Base-by-base conservation (phyloP, 371 early-diverging fungal species). In the Mortierella sp. region DNA sequence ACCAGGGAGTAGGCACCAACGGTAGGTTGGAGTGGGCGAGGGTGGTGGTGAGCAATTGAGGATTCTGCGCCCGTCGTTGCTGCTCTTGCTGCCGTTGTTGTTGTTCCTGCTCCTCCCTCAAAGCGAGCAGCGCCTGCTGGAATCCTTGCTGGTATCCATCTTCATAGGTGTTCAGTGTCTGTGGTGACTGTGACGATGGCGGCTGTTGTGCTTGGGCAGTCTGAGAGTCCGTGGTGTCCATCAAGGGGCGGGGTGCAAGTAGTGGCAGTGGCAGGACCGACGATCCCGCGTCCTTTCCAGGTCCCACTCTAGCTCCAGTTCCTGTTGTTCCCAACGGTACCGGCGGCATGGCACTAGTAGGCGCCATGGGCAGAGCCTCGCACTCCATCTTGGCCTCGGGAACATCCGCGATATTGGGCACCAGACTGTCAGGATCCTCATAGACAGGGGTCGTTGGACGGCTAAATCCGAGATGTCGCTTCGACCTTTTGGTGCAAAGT, bases 351-450 rank as follows among this genome's bases (percentile, higher is more conserved):
- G 41, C 38, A 8, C 24, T 35, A 38, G 7, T 24, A 38, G 68
- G 43, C 43, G 68, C 68, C 68, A 68, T 68, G 2, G 68, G 24
- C 68, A 68, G 43, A 68, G 21, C 21, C 0, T 68, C 68, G 43
- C 43, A 38, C 43, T 68, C 68, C 68, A 68, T 18, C 68, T 68
- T 68, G 38, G 38, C 68, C 68, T 68, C 68, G 2, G 68, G 43
- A 0, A 68, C 21, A 10, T 68, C 68, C 24, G 24, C 4, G 24
- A 68, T 68, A 21, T 68, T 68, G 8, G 68, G 68, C 24, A 68
- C 68, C 35, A 21, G 21, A 38, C 24, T 35, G 35, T 68, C 68
- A 7, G 38, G 38, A 24, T 68, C 41, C 3, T 68, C 43, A 1
- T 38, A 35, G 24, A 68, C 68, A 38, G 68, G 68, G 24, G 41